Evolutionary conservation across 495 filamentous ascomycete genomes (phyloP).

Genomic region (Astrothelium subdiscretum): DNA sequence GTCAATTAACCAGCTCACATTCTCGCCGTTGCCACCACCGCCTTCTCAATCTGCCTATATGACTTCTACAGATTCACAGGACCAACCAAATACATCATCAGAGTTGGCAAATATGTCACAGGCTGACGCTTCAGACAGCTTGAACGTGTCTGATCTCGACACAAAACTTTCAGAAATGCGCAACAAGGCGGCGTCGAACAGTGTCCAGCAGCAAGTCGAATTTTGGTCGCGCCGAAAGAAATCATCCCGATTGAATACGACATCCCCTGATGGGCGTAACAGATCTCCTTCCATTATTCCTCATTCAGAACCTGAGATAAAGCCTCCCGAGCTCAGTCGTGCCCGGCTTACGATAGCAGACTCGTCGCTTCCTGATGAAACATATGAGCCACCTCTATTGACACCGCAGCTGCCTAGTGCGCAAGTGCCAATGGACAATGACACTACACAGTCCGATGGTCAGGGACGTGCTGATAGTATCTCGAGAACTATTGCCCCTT

Average conservation of each 20-base stretch:
- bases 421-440: neutral
- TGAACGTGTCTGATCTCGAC: neutral
- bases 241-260: neutral
- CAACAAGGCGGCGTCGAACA: neutral
- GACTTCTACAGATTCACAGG: neutral
- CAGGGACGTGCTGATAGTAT: neutral
- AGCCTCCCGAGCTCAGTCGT: neutral
- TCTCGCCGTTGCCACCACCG: neutral
- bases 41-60: neutral
- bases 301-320: neutral
- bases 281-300: neutral
- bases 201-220: neutral
- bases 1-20: neutral
- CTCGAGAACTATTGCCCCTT: neutral
- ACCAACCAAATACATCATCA: neutral
- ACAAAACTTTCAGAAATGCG: neutral
- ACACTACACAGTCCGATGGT: neutral
- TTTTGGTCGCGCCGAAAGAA: neutral
- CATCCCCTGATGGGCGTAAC: neutral
- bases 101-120: neutral
- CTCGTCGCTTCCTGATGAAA: neutral
- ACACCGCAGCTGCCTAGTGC: neutral
- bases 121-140: neutral
- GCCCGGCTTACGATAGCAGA: neutral
- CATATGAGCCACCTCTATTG: neutral